Conservation (phyloP, 768 basidiomycete species). For the Leucocoprinus sp. region DNA sequence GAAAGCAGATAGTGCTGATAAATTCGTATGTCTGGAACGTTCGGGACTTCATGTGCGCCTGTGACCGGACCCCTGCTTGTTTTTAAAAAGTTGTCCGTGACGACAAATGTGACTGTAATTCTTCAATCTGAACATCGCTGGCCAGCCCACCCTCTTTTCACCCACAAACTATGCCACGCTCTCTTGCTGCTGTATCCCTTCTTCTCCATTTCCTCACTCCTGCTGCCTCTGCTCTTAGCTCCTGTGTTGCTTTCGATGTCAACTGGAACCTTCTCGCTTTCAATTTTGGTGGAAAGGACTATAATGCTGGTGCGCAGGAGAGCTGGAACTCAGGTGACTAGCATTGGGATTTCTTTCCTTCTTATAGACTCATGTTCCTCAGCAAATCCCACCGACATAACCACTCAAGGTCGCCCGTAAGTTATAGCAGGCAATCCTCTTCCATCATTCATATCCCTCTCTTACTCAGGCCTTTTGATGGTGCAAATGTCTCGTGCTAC, state of each 20-base stretch:
- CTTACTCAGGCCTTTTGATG: constrained; percentile 64
- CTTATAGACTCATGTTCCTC: constrained; percentile 5
- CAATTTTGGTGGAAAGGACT: constrained; percentile 78
- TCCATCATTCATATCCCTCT: constrained; percentile 5
- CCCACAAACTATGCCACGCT: constrained; percentile 12
- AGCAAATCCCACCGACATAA: constrained; percentile 61
- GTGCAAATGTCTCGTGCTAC: constrained; percentile 58
- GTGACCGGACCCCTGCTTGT: no score
- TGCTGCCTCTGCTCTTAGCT: constrained; percentile 16
- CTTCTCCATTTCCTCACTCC: constrained; percentile 13
- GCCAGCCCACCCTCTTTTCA: constrained; percentile 3
- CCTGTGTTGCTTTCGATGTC: constrained; percentile 75
- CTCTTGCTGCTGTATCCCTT: constrained; percentile 15
- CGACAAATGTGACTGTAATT: no score
- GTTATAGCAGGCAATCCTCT: constrained; percentile 17
- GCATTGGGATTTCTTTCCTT: constrained; percentile 8
- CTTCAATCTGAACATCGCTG: constrained; percentile 5
- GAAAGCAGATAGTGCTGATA: no score
- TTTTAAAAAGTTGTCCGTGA: no score
- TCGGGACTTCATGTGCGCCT: no score
- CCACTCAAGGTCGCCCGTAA: constrained; percentile 71
- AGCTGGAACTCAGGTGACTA: constrained; percentile 54
- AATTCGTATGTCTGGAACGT: no score
- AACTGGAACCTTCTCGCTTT: constrained; percentile 83
- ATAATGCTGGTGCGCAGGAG: constrained; percentile 63